Base-by-base conservation (phyloP, 768 basidiomycete species). In the Lentinula raphanica region DNA sequence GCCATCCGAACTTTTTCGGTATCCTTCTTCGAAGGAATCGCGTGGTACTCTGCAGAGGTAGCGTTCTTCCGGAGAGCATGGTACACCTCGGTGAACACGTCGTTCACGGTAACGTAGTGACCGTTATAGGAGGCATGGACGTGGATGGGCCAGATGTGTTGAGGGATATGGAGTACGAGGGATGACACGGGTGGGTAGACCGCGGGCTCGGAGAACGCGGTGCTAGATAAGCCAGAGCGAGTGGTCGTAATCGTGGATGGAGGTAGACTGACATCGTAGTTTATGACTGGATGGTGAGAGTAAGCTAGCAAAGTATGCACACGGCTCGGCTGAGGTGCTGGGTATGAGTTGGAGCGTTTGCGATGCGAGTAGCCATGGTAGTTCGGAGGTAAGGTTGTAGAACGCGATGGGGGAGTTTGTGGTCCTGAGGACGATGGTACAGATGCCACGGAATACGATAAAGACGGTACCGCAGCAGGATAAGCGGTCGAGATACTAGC, bases 71-170 rank as follows among this genome's bases (percentile, higher is more conserved):
- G 78, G 27, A 85, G 72, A 53, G 69, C 65, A 58, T 65, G 63
- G 66, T 81, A 79, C 13, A 85, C 58, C 0, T 71, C 71, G 21
- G 70, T 63, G 38, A 85, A 69, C 21, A 85, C 76, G 64, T 81
- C 79, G 25, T 69, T 71, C 59, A 72, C 67, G 6, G 77, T 72
- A 50, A 80, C 70, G 61, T 67, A 72, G 21, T 69, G 64, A 21
- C 66, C 71, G 5, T 68, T 57, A 23, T 62, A 63, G 3, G 65
- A 59, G 2, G 38, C 32, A 13, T 42, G 36, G 15, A 68, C 58
- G 13, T 65, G 56, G n/a, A 57, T 57, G 11, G 56, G 25, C 56
- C 56, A 3, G 70, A 67, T 17, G 62, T 62, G 54, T 77, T 69
- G 12, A 67, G 64, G 61, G 28, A 56, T 56, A 28, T 56, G 40